Base-by-base conservation (phyloP, 129 eudicot genomes). In the Helianthus tuberosus region DNA sequence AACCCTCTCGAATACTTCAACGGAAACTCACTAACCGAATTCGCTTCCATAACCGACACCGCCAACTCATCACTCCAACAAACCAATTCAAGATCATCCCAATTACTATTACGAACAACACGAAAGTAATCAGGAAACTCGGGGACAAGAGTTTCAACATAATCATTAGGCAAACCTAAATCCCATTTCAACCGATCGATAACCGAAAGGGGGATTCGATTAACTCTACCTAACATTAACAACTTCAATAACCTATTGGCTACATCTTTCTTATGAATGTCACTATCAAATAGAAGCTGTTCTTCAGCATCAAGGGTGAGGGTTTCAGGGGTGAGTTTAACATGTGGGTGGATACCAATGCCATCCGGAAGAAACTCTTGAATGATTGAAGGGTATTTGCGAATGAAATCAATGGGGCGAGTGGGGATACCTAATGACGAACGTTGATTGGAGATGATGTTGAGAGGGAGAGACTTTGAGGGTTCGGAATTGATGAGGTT, bases 341-440 rank as follows among this genome's bases (percentile, higher is more conserved):
- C 51, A 64, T 94, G 93, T 23, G 98, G 98, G 43, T 81, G 81
- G 27, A 86, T 81, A 1, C 68, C 74, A 1, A 88, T 46, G n/a
- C 76, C 75, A 2, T 84, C 90, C 11, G 98, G 98, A 27, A 82
- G 64, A 58, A 74, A 88, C 53, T 93, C 98, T n/a, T 88, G 74
- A 52, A 94, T 90, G 11, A 88, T 43, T 1, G 88, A 81, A 5
- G 98, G 97, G 80, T 90, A 94, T 59, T 76, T 84, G 0, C 98
- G 91, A 55, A 86, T 80, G 71, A 94, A 94, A 2, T 94, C 98
- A 10, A 90, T 87, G n/a, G 97, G 93, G 53, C 98, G 93, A 69
- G 58, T 53, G 39, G 98, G 96, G 43, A 88, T 61, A 39, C 65
- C 57, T 64, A 94, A 82, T 23, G 87, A 54, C 2, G 82, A 51